Base-by-base conservation (phyloP, 805 yeast genomes). In the Wickerhamia fluorescens region DNA sequence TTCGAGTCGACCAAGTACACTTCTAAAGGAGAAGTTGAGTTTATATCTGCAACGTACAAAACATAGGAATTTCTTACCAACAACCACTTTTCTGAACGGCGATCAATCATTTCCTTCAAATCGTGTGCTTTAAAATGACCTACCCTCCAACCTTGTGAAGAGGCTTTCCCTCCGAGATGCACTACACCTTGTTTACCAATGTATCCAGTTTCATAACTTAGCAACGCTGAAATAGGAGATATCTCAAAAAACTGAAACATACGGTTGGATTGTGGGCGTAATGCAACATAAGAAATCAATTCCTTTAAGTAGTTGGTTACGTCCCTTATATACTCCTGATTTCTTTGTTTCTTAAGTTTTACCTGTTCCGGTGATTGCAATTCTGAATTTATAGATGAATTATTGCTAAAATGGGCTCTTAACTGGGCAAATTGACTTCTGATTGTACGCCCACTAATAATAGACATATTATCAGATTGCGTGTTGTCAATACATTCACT, bases 11-110 rank as follows among this genome's bases (percentile, higher is more conserved):
- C 83, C 23, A 89, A 45, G 43, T 92, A 92, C 0, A 92, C 95
- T 41, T 92, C 99, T 28, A 86, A 63, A 1, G 95, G 94, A 0
- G 86, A 76, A 0, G 96, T 84, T 4, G 94, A 81, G 43, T 79
- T 74, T 34, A 88, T 78, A 47, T 84, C 88, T 3, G 94, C 77
- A 1, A 87, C 95, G 49, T 84, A 83, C 58, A 82, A 73, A 23
- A 92, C 66, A 45, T 85, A 92, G 1, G 95, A 80, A 47, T 78
- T 80, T 33, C 97, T 71, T 2, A 92, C 74, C 33, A 92, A 58
- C 38, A 86, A 76, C 99, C 99, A 92, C 53, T 92, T 92, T 23
- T 78, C 78, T 0, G 94, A 78, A 41, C 94, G 89, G 54, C 99
- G 75, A 39, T 74, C 77, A 29, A 89, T 81, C 95, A 92, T 86